Percentiles rank a stretch among this genome's conserved stretches.
These are phyloP conservation scores for Camellia sinensis DNA, from an alignment of 148 eudicot genomes.

Conservation along the genomic window DNA sequence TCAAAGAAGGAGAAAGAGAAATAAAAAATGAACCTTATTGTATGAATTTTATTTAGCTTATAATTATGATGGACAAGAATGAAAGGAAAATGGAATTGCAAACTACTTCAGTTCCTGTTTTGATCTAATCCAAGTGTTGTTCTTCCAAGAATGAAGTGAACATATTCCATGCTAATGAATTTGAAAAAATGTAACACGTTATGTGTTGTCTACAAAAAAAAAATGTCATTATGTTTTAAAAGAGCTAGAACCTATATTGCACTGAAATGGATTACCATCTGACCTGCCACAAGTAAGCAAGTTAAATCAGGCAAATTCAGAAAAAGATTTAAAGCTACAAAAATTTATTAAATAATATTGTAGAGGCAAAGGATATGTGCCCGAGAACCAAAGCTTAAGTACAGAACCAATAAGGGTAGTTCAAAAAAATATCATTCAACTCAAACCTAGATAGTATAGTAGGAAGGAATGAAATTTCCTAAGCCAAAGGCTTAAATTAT, in stretches of 20 bases:
- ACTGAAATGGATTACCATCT: neutral
- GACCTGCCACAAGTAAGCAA: neutral
- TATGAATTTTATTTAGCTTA: neutral
- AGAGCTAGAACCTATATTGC: neutral
- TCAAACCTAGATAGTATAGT: neutral
- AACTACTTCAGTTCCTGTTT: neutral
- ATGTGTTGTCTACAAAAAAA: neutral
- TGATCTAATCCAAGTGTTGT: neutral
- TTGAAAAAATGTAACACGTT: neutral
- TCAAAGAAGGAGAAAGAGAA: neutral
- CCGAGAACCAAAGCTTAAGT: too few relatives aligned
- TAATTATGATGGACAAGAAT: too few relatives aligned
- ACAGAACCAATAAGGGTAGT: too few relatives aligned
- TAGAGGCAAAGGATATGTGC: too few relatives aligned
- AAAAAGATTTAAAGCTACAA: neutral
- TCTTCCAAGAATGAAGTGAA: neutral
- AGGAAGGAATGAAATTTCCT: neutral
- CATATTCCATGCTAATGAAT: neutral
- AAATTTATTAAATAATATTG: too few relatives aligned
- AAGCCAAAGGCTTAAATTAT: neutral
- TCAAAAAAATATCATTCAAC: too few relatives aligned
- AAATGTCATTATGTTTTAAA: neutral
- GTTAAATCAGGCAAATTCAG: neutral
- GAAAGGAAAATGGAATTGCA: too few relatives aligned
- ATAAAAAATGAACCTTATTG: neutral